Evolutionary conservation across 352 stramenopile genomes (phyloP).

Genomic region (Pythium dissotocum): DNA sequence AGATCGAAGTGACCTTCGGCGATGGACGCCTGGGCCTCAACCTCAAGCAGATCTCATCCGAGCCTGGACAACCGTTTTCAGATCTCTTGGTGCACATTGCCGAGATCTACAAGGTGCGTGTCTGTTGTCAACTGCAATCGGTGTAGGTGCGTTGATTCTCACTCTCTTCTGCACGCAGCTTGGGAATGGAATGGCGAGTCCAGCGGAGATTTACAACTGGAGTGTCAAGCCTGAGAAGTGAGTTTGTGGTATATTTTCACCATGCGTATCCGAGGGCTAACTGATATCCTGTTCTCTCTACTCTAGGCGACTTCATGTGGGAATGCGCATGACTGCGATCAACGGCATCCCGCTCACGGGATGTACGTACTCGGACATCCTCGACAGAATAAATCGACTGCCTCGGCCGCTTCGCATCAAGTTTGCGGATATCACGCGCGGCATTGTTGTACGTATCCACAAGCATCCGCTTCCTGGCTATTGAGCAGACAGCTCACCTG

Average conservation of each 20-base stretch:
- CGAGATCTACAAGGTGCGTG: slow-evolving; percentile 74
- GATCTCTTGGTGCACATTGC: slow-evolving; percentile 80
- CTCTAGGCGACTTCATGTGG: slow-evolving; percentile 57
- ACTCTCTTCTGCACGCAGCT: slow-evolving; percentile 30
- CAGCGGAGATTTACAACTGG: slow-evolving; percentile 90
- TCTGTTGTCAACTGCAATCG: neutral
- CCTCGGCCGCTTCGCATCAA: slow-evolving; percentile 74
- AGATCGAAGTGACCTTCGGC: slow-evolving; percentile 85
- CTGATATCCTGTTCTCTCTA: neutral
- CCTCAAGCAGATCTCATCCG: slow-evolving; percentile 76
- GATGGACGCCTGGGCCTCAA: slow-evolving; percentile 77
- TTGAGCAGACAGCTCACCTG: neutral
- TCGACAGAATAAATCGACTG: slow-evolving; percentile 73
- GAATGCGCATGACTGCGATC: slow-evolving; percentile 86
- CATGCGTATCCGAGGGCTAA: neutral
- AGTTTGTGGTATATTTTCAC: neutral
- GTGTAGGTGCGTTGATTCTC: neutral
- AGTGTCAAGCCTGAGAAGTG: slow-evolving; percentile 87
- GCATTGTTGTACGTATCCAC: slow-evolving; percentile 62
- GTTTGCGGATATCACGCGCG: slow-evolving; percentile 79
- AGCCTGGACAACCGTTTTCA: slow-evolving; percentile 69
- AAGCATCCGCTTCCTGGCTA: neutral
- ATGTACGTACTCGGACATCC: slow-evolving; percentile 78
- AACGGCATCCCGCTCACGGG: slow-evolving; percentile 72
- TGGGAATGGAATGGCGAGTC: slow-evolving; percentile 75